These are phyloP conservation scores for Aphanocladium album DNA, from an alignment of 2,329 filamentous ascomycete genomes.

Conservation along the genomic window DNA sequence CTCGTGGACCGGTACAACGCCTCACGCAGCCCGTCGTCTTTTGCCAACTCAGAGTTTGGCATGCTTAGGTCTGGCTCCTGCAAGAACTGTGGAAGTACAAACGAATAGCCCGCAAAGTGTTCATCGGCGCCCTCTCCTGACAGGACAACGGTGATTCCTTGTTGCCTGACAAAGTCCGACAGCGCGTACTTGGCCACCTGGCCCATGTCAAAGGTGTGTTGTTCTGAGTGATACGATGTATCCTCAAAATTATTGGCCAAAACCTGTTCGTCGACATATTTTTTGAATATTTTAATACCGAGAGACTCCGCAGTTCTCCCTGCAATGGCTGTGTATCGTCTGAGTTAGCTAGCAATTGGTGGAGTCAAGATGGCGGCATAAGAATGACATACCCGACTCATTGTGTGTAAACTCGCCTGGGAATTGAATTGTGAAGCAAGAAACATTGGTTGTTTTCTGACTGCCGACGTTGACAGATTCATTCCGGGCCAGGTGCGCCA, in stretches of 20 bases:
- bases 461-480: conserved; percentile 29
- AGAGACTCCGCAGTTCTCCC: background rate
- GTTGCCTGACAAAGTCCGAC: background rate
- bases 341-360: background rate
- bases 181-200: background rate
- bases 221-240: background rate
- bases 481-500: conserved; percentile 43
- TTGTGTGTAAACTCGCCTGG: background rate
- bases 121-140: background rate
- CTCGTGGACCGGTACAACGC: background rate
- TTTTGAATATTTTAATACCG: background rate
- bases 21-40: background rate
- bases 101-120: background rate
- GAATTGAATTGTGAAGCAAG: background rate
- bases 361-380: background rate
- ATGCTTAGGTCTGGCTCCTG: background rate
- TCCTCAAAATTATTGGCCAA: background rate
- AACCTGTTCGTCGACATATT: background rate
- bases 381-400: background rate
- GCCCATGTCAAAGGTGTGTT: background rate
- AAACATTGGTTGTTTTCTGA: background rate
- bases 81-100: background rate
- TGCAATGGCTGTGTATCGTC: background rate
- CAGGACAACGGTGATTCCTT: background rate
- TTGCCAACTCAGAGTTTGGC: background rate